Evolutionary conservation across 1,139 yeast species (phyloP), one percentile per base, ranked within the genome.

Genomic region (Debaryomyces fabryi): DNA sequence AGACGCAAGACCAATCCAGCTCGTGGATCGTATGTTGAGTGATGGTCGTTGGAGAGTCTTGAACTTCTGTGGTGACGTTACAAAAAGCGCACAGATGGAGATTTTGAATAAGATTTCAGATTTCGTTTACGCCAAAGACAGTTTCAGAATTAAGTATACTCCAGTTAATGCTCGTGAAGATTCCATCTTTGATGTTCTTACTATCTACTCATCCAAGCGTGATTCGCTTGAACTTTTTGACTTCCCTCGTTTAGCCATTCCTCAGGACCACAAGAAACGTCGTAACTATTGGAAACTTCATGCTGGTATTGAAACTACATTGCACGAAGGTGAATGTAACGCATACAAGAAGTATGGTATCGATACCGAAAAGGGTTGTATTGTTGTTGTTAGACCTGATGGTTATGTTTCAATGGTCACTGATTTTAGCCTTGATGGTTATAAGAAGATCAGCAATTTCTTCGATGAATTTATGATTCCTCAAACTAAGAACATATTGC

Each of bases 341-440:
- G 59, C 60, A 8, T 66, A 66, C 49, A 54, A 52, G 18, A 52
- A 56, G 48, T 67, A 57, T 44, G 72, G 69, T 4, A 58, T 67
- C 37, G 61, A 62, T 43, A 56, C 59, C 13, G 45, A 56, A 21
- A 51, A 49, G 7, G 69, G 72, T 18, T 62, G 64, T 10, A 47
- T 69, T 27, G 44, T 66, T 21, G 64, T 69, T 25, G 51, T 65
- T 15, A 55, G 74, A 39, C 74, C 74, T n/a, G 74, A 69, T 55
- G 70, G 71, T 3, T 67, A 69, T 45, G 65, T 68, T 25, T 60
- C 71, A 16, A 40, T 53, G 25, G 66, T 65, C 16, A 52, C 60
- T 15, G 58, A 56, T 24, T 55, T 49, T 39, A 46, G 46, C 13
- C 39, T 40, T 16, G 48, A 46, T 9, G 68, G 68, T 20, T 55